Percentiles rank a stretch among this genome's conserved stretches.
These are phyloP conservation scores for Xylaria sp. DNA, from an alignment of 495 filamentous ascomycete genomes.

Conservation along the genomic window DNA sequence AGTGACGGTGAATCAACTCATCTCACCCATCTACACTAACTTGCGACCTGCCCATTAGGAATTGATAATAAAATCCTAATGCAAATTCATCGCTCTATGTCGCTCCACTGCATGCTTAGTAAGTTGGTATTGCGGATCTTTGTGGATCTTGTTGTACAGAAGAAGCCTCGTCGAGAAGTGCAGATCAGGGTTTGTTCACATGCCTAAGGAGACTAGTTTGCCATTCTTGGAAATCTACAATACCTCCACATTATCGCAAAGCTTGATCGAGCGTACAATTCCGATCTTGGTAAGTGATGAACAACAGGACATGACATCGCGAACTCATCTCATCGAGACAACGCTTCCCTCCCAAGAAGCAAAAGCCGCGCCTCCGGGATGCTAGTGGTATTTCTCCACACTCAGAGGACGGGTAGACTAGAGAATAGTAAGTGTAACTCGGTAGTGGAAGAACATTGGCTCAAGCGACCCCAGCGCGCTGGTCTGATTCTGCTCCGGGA, in stretches of 20 bases:
- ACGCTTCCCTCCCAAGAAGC: background rate
- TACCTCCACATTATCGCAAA: constrained; percentile 16
- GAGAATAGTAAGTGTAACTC: background rate
- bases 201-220: no score
- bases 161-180: background rate
- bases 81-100: background rate
- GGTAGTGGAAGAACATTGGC: no score
- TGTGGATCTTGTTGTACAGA: background rate
- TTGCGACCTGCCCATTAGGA: background rate
- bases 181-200: background rate
- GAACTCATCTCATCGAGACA: no score
- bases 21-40: background rate
- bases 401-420: background rate
- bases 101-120: background rate
- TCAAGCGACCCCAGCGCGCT: no score
- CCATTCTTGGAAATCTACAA: background rate
- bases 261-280: constrained; percentile 18
- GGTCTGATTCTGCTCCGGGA: background rate
- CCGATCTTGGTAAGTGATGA: background rate
- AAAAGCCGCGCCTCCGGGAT: background rate
- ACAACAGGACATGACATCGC: background rate
- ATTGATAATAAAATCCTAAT: background rate
- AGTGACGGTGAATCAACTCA: background rate
- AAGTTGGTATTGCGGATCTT: background rate
- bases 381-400: background rate